Evolutionary conservation across 2,329 filamentous ascomycete genomes (phyloP).

Genomic region (Zarea fungicola): DNA sequence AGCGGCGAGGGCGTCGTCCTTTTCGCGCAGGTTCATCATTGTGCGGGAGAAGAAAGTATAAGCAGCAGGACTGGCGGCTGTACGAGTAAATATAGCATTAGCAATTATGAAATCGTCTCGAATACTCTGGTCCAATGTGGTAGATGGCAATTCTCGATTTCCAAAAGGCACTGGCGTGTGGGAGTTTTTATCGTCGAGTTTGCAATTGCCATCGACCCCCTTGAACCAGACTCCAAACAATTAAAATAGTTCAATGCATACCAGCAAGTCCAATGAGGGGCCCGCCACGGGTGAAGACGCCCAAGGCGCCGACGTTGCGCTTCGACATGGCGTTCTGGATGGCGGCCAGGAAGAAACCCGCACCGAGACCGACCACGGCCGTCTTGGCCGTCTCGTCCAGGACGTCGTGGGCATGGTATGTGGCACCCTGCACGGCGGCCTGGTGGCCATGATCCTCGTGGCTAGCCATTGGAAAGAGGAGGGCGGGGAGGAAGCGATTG

Average conservation of each 20-base stretch:
- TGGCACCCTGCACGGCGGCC: slow-evolving; percentile 17
- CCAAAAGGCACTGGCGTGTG: background rate
- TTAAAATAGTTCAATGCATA: slow-evolving; percentile 20
- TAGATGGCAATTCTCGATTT: background rate
- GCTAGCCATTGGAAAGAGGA: slow-evolving; percentile 30
- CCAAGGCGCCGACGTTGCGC: slow-evolving; percentile 74
- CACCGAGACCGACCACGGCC: slow-evolving; percentile 57
- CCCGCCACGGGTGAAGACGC: slow-evolving; percentile 74
- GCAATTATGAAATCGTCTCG: background rate
- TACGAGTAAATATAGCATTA: slow-evolving; percentile 37
- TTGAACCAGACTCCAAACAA: too few relatives aligned
- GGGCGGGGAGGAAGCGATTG: slow-evolving; percentile 7
- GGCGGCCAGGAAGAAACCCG: slow-evolving; percentile 67
- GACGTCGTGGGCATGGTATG: slow-evolving; percentile 71
- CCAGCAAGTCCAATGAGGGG: slow-evolving; percentile 56
- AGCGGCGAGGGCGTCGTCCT: slow-evolving; percentile 73
- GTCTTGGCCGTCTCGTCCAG: slow-evolving; percentile 61
- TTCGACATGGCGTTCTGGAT: slow-evolving; percentile 83
- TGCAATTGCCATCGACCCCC: too few relatives aligned
- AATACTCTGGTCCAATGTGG: background rate
- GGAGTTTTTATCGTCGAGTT: slow-evolving; percentile 12
- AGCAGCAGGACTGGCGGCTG: slow-evolving; percentile 53
- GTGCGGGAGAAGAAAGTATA: slow-evolving; percentile 75
- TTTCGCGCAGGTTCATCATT: slow-evolving; percentile 78
- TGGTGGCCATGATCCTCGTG: slow-evolving; percentile 24